Evolutionary conservation across 2,329 filamentous ascomycete genomes (phyloP).

Genomic region (Macrophomina tecta): DNA sequence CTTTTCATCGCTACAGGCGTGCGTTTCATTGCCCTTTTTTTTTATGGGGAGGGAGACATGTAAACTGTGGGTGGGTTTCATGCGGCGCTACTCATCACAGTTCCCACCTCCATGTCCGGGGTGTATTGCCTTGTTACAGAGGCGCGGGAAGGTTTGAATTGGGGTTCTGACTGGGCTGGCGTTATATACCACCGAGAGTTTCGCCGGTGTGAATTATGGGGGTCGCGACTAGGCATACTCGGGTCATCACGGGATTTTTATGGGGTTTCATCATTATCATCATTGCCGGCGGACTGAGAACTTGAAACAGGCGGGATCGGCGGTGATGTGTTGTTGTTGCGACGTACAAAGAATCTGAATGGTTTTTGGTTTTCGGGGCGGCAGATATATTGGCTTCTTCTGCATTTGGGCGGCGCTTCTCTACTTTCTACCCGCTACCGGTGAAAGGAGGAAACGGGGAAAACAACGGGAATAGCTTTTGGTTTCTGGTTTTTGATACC

Average conservation of each 20-base stretch:
- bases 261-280: neutral
- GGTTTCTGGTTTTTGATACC: too few relatives aligned
- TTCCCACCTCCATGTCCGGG: neutral
- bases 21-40: too few relatives aligned
- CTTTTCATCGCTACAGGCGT: too few relatives aligned
- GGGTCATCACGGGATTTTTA: neutral
- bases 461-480: too few relatives aligned
- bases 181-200: conserved; percentile 27
- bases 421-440: too few relatives aligned
- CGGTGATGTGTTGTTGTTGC: too few relatives aligned
- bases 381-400: neutral
- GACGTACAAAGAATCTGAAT: too few relatives aligned
- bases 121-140: neutral
- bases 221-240: neutral
- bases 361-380: neutral
- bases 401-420: conserved; percentile 1
- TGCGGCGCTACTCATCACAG: too few relatives aligned
- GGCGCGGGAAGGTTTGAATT: neutral
- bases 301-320: too few relatives aligned
- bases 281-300: too few relatives aligned
- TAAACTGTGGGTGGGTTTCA: neutral
- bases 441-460: too few relatives aligned
- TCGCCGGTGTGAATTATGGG: conserved; percentile 11
- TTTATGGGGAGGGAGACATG: too few relatives aligned
- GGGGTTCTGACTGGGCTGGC: neutral